Evolutionary conservation across 768 basidiomycete species (phyloP).

Genomic region (Tulasnella sp.): DNA sequence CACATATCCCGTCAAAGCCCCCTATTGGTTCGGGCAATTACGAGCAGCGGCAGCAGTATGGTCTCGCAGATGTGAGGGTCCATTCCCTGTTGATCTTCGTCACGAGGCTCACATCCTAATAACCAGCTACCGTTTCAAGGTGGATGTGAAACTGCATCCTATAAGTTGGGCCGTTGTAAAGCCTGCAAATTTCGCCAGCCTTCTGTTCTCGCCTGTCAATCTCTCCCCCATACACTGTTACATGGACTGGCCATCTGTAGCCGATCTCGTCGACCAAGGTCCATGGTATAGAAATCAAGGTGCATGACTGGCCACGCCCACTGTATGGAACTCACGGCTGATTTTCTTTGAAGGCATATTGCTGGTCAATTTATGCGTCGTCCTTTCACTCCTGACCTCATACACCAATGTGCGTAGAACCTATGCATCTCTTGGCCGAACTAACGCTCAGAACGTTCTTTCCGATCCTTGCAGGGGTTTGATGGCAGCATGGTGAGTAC

Average conservation of each 20-base stretch:
- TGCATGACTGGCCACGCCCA: background rate
- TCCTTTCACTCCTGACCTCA: slow-evolving; percentile 9
- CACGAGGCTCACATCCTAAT: no score
- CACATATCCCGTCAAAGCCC: no score
- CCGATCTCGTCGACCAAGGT: slow-evolving; percentile 14
- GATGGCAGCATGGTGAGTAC: slow-evolving; percentile 13
- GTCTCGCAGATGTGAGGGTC: no score
- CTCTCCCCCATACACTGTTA: background rate
- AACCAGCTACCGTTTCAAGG: no score
- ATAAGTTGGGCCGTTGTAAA: background rate
- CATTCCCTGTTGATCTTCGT: no score
- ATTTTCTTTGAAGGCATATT: slow-evolving; percentile 4
- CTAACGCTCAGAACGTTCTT: background rate
- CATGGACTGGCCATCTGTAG: slow-evolving; percentile 16
- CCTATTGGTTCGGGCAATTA: no score
- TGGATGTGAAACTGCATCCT: no score
- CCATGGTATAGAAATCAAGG: slow-evolving; percentile 17
- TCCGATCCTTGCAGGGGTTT: slow-evolving; percentile 6
- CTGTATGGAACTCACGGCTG: background rate
- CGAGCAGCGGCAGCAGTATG: no score
- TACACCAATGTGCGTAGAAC: slow-evolving; percentile 13
- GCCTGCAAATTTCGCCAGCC: no score
- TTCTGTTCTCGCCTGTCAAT: background rate
- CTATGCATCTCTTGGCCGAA: background rate
- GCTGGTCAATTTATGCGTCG: slow-evolving; percentile 1